Base-by-base conservation (phyloP, 2,329 filamentous ascomycete species). In the Sordariomycetes sp. region DNA sequence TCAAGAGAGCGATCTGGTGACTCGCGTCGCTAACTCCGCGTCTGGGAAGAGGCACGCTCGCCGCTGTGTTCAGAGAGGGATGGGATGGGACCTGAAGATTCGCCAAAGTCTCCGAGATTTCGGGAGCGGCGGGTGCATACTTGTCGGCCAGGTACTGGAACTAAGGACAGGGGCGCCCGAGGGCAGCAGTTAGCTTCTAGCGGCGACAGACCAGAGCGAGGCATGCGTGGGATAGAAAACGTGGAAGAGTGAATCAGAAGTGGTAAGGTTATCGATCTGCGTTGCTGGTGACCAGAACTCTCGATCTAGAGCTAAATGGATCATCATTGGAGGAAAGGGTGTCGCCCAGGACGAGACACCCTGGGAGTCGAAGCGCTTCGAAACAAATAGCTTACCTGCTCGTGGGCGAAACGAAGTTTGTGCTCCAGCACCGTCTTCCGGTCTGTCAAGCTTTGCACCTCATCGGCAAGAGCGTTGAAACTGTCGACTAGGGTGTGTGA, bases 301-400 rank as follows among this genome's bases (percentile, higher is more conserved):
- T 79, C 86, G 87, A 88, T 90, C 87, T 90, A 90, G 87, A 90
- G 87, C 87, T 90, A 89, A 87, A 69, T 69, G 32, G 25, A 58
- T 74, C 72, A 75, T 78, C 75, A 77, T 75, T 51, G 40, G 59
- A 59, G 57, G 65, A 53, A 57, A 55, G 37, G 54, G 22, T 25
- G 57, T 48, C 40, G 53, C 20, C 40, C n/a, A 22, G 16, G 25
- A 40, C 43, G 20, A 14, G 34, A 7, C 25, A 24, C n/a, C 16
- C 35, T 8, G 16, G 32, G 50, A 46, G 34, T 12, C 24, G 16
- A 51, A 28, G 28, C 28, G 8, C n/a, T 32, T 40, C 57, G 51
- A 43, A 60, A 61, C 57, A 53, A 53, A 37, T 53, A 48, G 66
- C 79, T 69, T 77, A 86, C 83, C 77, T 86, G 82, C 68, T 86